Percentiles rank a stretch among this genome's conserved stretches.
Evolutionary conservation across 441 rosid species (phyloP).

Genomic region (Euphorbia corollata): DNA sequence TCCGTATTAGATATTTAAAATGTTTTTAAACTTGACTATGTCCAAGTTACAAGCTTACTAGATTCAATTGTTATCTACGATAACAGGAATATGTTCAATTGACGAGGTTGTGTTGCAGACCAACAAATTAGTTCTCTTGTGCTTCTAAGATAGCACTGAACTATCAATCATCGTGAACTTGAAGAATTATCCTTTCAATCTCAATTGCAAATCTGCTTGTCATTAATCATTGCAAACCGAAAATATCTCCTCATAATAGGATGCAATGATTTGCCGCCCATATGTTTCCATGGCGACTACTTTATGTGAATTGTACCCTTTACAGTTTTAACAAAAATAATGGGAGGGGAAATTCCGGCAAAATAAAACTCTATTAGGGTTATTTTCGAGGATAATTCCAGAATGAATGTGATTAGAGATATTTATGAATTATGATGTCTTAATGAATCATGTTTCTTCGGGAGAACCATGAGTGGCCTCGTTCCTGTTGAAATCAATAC

Average conservation of each 20-base stretch:
- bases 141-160: not conserved
- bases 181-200: not conserved
- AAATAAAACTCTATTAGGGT: no score
- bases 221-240: not conserved
- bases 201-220: not conserved
- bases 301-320: no score
- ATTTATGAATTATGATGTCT: no score
- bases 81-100: constrained; percentile 42
- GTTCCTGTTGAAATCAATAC: no score
- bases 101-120: constrained; percentile 45
- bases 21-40: not conserved
- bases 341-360: no score
- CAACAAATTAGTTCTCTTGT: constrained; percentile 16
- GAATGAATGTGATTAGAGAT: not conserved
- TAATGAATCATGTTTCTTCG: no score
- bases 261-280: not conserved
- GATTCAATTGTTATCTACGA: not conserved
- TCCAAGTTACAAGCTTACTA: not conserved
- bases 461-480: no score
- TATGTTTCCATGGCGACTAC: not conserved
- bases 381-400: no score
- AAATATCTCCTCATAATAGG: not conserved
- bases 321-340: no score
- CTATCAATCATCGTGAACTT: not conserved
- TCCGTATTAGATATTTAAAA: not conserved